Base-by-base conservation (phyloP, 1,284 basidiomycete genomes). In the Ceratobasidium sp. region DNA sequence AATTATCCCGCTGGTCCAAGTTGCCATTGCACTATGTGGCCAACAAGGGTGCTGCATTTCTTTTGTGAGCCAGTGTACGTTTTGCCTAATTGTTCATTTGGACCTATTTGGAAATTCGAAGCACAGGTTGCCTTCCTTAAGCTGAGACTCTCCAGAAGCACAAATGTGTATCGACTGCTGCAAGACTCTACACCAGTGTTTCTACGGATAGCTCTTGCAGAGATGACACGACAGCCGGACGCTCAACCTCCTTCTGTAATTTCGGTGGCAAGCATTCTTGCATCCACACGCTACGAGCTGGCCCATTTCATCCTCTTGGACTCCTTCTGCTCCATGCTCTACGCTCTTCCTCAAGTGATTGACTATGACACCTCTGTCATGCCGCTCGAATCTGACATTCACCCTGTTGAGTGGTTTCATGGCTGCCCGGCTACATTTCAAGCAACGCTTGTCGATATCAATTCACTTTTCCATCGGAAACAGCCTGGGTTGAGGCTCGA, bases 281-380 rank as follows among this genome's bases (percentile, higher is more conserved):
- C 46, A 14, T 64, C 70, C 16, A 16, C 44, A 14, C 46, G 48
- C 57, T 64, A 64, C 18, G 70, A 62, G 59, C 70, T 64, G 7
- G 57, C 41, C 3, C 44, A 62, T 18, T 74, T 74, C 27, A 33
- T 64, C 10, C 27, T 74, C 4, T 10, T 64, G 8, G 70, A 74
- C 35, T 33, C 44, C 5, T 3, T 74, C 30, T 74, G 20, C 38
- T 20, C 70, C 5, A 74, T 64, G 70, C 20, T 30, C 33, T 64
- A 55, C 33, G 70, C 23, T 27, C 44, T 64, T 8, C 70, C 70
- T 50, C 70, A 62, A 50, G 20, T 16, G 46, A 30, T 73, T 38
- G 70, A 73, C n/a, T 73, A 73, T 27, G 59, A 73, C 44, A 75
- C 60, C 30, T 57, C 54, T 23, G 14, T 52, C 20, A 2, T 6